Evolutionary conservation across 129 eudicot species (phyloP).

Genomic region (Calendula officinalis): DNA sequence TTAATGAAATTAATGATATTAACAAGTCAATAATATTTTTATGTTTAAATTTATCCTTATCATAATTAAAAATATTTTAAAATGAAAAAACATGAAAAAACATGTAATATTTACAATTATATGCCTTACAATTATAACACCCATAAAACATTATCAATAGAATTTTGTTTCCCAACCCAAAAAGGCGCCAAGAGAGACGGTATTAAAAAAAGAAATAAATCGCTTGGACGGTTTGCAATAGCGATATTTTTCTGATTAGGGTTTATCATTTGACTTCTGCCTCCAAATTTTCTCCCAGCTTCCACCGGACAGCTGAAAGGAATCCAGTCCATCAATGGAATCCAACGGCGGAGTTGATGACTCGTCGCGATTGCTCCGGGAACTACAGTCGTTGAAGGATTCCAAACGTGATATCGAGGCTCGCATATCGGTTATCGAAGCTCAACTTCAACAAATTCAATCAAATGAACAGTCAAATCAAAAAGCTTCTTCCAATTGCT

Average conservation of each 20-base stretch:
- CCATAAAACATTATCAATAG: too few species aligned
- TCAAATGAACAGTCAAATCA: conserved; percentile 14
- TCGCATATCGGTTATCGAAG: conserved; percentile 60
- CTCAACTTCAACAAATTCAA: conserved; percentile 49
- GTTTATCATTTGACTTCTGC: conserved; percentile 31
- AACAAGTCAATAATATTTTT: too few species aligned
- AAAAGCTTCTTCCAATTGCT: conserved; percentile 1
- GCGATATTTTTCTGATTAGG: conserved; percentile 20
- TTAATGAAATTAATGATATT: too few species aligned
- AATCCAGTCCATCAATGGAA: conserved; percentile 36
- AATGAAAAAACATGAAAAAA: too few species aligned
- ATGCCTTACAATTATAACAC: too few species aligned
- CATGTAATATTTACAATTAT: too few species aligned
- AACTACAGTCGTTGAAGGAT: conserved; percentile 51
- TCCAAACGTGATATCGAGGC: conserved; percentile 54
- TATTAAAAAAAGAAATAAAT: not conserved
- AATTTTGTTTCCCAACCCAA: too few species aligned
- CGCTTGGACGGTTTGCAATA: not conserved
- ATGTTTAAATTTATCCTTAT: too few species aligned
- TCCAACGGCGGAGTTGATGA: conserved; percentile 42
- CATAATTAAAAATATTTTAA: too few species aligned
- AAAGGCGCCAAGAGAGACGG: conserved; percentile 19
- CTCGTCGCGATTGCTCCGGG: conserved; percentile 38
- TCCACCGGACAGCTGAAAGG: not conserved
- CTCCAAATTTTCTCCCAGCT: not conserved